A percentile compares a stretch with the other conserved stretches of the same genome.
These are phyloP conservation scores for Fusarium falciforme DNA, from an alignment of 2,329 filamentous ascomycete species.

Conservation along the genomic window DNA sequence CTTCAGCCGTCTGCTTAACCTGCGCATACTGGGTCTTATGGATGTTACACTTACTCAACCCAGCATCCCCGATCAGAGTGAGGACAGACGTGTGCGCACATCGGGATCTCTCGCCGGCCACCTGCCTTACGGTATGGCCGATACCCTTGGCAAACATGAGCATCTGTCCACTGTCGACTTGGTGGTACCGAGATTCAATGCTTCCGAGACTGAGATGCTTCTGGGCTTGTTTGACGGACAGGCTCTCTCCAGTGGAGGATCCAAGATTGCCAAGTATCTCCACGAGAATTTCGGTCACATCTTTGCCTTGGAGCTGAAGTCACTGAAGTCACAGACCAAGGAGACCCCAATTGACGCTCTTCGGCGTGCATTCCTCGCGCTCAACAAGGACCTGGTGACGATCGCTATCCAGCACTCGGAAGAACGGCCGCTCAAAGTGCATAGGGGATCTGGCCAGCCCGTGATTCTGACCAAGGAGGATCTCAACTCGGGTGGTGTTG, in stretches of 20 bases:
- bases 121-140: constrained; percentile 96
- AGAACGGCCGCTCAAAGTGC: constrained; percentile 73
- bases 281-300: constrained; percentile 94
- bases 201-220: constrained; percentile 88
- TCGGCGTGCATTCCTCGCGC: constrained; percentile 83
- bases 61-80: constrained; percentile 93
- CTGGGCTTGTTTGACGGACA: constrained; percentile 97
- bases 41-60: constrained; percentile 96
- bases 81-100: constrained; percentile 95
- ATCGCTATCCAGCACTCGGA: constrained; percentile 84
- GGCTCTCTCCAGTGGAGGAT: constrained; percentile 87
- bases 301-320: constrained; percentile 84
- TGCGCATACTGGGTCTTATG: constrained; percentile 93
- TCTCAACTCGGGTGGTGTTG: constrained; percentile 88
- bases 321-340: constrained; percentile 70
- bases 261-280: constrained; percentile 94
- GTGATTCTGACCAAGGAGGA: constrained; percentile 90
- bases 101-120: constrained; percentile 93
- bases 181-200: constrained; percentile 91
- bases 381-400: constrained; percentile 95
- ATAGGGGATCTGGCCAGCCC: constrained; percentile 77
- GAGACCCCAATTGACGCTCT: constrained; percentile 88
- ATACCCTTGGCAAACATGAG: constrained; percentile 91
- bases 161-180: constrained; percentile 96
- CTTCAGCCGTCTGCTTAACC: constrained; percentile 84